A percentile compares a stretch with the other conserved stretches of the same genome.
Conservation (phyloP, 2,329 filamentous ascomycete genomes). For the Claviceps citrina region DNA sequence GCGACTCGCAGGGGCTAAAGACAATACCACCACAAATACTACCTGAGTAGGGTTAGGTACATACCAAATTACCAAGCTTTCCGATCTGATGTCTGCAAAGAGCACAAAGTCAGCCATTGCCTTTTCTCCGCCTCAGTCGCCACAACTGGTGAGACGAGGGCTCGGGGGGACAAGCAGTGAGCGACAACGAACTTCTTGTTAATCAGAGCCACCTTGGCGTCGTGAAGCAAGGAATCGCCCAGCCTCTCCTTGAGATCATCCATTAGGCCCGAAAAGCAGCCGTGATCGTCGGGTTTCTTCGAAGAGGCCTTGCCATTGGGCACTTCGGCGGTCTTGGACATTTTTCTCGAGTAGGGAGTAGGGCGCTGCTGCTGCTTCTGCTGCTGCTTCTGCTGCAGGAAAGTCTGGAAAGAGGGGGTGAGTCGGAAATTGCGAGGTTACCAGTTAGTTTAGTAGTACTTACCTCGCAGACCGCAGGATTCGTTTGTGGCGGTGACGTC, state of each 20-base stretch:
- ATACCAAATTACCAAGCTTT: conserved; percentile 46
- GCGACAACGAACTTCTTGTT: conserved; percentile 38
- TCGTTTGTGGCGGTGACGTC: background rate
- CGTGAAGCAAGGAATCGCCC: conserved; percentile 36
- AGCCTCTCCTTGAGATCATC: conserved; percentile 42
- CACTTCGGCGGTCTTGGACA: conserved; percentile 3
- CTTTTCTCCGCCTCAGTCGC: background rate
- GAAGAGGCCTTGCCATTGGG: background rate
- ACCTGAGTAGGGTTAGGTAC: too few relatives aligned
- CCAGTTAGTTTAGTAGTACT: too few relatives aligned
- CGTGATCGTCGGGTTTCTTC: too few relatives aligned
- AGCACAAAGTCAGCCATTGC: background rate
- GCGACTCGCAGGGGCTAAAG: too few relatives aligned
- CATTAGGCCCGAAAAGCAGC: conserved; percentile 20
- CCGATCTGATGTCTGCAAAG: conserved; percentile 36
- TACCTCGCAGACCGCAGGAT: too few relatives aligned
- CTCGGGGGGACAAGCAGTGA: background rate
- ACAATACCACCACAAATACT: too few relatives aligned
- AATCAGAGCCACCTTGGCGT: conserved; percentile 39
- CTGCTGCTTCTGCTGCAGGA: too few relatives aligned
- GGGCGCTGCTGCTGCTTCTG: too few relatives aligned
- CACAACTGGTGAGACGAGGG: too few relatives aligned
- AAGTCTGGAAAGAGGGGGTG: background rate
- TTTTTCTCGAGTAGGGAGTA: too few relatives aligned
- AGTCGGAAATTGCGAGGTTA: too few relatives aligned